Evolutionary conservation across 2,329 filamentous ascomycete genomes (phyloP).

Genomic region (Cordyceps militaris): DNA sequence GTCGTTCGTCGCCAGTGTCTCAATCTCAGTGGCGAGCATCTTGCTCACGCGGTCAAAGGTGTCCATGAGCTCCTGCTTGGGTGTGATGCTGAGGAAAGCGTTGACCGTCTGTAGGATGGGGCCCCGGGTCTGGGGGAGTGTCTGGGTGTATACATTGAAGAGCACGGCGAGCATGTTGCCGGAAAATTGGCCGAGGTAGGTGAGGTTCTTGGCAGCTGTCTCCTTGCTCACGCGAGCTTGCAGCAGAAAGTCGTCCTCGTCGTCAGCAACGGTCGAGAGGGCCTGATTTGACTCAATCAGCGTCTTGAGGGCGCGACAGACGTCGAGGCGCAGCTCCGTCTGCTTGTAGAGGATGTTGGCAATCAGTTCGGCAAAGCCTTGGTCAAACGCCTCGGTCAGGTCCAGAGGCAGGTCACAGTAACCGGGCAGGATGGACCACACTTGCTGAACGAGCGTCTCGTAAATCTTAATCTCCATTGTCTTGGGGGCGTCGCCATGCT

Average conservation of each 20-base stretch:
- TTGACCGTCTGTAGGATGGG: constrained; percentile 94
- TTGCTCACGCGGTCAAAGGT: constrained; percentile 83
- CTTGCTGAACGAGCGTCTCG: constrained; percentile 90
- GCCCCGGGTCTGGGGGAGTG: constrained; percentile 82
- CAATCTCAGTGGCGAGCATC: constrained; percentile 70
- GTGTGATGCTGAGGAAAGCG: constrained; percentile 83
- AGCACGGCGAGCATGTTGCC: constrained; percentile 89
- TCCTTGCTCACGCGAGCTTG: constrained; percentile 72
- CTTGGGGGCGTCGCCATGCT: constrained; percentile 76
- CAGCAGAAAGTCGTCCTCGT: constrained; percentile 64
- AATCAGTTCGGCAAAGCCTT: constrained; percentile 79
- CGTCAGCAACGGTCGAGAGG: constrained; percentile 60
- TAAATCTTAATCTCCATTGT: constrained; percentile 97
- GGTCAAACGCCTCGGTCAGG: constrained; percentile 68
- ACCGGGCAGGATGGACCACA: constrained; percentile 87
- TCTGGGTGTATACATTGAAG: constrained; percentile 99
- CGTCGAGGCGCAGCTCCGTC: constrained; percentile 74
- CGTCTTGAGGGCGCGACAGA: constrained; percentile 80
- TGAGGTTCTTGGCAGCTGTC: constrained; percentile 69
- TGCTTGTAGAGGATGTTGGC: constrained; percentile 92
- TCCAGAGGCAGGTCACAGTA: constrained; percentile 93
- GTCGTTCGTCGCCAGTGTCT: constrained; percentile 51
- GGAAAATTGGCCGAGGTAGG: constrained; percentile 71
- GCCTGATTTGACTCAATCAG: constrained; percentile 88
- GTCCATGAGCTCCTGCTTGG: constrained; percentile 68